Percentiles rank a stretch among this genome's conserved stretches.
These are phyloP conservation scores for Saccharomycopsis microspora DNA, from an alignment of 805 yeast species.

Conservation along the genomic window DNA sequence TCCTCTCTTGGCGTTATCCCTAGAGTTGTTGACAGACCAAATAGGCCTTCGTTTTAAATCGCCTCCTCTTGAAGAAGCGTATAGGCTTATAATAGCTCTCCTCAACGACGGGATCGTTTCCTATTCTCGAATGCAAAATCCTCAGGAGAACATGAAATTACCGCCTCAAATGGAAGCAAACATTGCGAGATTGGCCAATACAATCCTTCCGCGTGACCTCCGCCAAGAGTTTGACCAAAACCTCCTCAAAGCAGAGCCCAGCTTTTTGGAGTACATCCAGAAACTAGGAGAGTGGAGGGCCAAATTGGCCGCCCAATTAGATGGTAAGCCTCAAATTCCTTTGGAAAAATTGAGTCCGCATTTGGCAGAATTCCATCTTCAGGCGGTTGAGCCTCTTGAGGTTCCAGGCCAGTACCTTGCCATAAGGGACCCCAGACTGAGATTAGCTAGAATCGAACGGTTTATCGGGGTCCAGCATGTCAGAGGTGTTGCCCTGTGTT, in stretches of 20 bases:
- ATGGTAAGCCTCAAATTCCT: slow-evolving; percentile 66
- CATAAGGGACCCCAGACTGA: slow-evolving; percentile 75
- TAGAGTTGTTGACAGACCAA: slow-evolving; percentile 94
- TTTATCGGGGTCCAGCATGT: slow-evolving; percentile 83
- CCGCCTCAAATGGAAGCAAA: slow-evolving; percentile 90
- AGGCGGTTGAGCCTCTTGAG: slow-evolving; percentile 94
- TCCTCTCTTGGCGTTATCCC: slow-evolving; percentile 81
- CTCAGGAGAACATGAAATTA: slow-evolving; percentile 38
- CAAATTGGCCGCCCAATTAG: slow-evolving; percentile 81
- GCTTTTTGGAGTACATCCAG: slow-evolving; percentile 73
- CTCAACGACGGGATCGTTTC: slow-evolving; percentile 89
- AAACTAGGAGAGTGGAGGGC: slow-evolving; percentile 88
- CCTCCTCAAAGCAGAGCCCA: slow-evolving; percentile 78
- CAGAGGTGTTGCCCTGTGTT: slow-evolving; percentile 83
- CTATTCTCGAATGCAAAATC: slow-evolving; percentile 58
- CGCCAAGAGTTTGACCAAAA: slow-evolving; percentile 87
- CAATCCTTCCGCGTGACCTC: slow-evolving; percentile 79
- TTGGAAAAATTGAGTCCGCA: slow-evolving; percentile 90
- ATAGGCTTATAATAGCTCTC: slow-evolving; percentile 81
- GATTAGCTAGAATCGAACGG: slow-evolving; percentile 85
- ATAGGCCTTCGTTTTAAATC: slow-evolving; percentile 88
- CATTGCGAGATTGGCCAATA: slow-evolving; percentile 81
- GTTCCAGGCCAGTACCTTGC: slow-evolving; percentile 92
- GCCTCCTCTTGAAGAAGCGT: slow-evolving; percentile 92
- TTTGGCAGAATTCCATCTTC: slow-evolving; percentile 93